Base-by-base conservation (phyloP, 179 eudicot species). In the Camellia oleifera region DNA sequence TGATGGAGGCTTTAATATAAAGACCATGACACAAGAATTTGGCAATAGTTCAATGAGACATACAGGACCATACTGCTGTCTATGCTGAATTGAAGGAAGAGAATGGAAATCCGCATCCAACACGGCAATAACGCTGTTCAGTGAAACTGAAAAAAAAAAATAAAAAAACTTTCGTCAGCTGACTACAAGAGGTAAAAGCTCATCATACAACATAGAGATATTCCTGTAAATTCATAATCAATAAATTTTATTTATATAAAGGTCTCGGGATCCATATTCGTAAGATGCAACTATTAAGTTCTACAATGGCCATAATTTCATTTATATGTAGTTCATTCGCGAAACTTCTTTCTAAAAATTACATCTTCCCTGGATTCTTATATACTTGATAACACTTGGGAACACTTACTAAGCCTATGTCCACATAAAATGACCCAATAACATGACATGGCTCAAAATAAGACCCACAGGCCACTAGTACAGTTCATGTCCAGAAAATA, bases 31-130 rank as follows among this genome's bases (percentile, higher is more conserved):
- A 54, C 32, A 70, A 58, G 18, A 18, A 63, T 63, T 60, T 57
- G 52, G 78, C 73, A 46, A 72, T 32, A 70, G 61, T 50, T 58
- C 10, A 81, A 85, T 77, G 58, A 69, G 23, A 83, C 92, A 78
- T 89, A 95, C 98, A 69, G 98, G 97, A 81, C 98, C 97, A 87
- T 94, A 94, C 72, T 90, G 97, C 80, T 90, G 94, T 82, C 98
- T 89, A 76, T 94, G 96, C 89, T 91, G 98, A 74, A 94, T 88
- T 17, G 98, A 87, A 65, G 98, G 93, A 79, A 94, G 94, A 44
- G 98, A 94, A 80, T 94, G 98, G 86, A 94, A 94, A 89, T 94
- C 98, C 45, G 97, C 92, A 89, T 94, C 98, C 91, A 94, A 80
- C 71, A 94, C 97, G 63, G 98, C 98, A 87, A 94, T 94, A 23